Conservation (phyloP, 768 basidiomycete species). For the Tulasnella sp. region DNA sequence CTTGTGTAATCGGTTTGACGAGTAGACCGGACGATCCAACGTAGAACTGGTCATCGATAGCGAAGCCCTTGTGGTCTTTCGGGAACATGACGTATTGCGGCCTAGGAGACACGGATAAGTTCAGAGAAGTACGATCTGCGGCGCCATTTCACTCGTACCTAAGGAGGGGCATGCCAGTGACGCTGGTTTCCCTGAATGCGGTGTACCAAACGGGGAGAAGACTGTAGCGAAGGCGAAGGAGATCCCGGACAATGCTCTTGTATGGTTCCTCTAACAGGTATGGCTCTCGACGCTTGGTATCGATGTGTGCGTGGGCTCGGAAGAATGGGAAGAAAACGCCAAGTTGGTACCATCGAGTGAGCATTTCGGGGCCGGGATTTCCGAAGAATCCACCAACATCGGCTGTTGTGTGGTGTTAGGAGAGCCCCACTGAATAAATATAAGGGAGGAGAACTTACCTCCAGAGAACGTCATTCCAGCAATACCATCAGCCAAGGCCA, state of each 20-base stretch:
- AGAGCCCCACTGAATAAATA: background rate
- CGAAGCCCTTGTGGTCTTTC: slow-evolving; percentile 77
- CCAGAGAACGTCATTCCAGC: slow-evolving; percentile 90
- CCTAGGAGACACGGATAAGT: slow-evolving; percentile 43
- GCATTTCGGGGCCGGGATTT: slow-evolving; percentile 90
- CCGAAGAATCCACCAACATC: slow-evolving; percentile 99
- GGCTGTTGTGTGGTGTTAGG: slow-evolving; percentile 49
- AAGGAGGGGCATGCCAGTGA: slow-evolving; percentile 76
- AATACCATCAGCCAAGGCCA: slow-evolving; percentile 84
- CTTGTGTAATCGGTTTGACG: slow-evolving; percentile 82
- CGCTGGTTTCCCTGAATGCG: slow-evolving; percentile 85
- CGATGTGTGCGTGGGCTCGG: slow-evolving; percentile 96
- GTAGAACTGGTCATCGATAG: slow-evolving; percentile 91
- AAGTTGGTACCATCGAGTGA: slow-evolving; percentile 95
- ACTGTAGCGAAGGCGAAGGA: slow-evolving; percentile 75
- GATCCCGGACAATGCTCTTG: slow-evolving; percentile 73
- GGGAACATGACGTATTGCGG: slow-evolving; percentile 98
- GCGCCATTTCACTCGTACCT: slow-evolving; percentile 50
- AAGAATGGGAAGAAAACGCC: slow-evolving; percentile 96
- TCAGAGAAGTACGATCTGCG: background rate
- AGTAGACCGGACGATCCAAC: slow-evolving; percentile 84
- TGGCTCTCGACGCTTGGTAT: slow-evolving; percentile 95
- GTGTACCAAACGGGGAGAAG: slow-evolving; percentile 96
- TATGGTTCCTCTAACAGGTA: slow-evolving; percentile 88
- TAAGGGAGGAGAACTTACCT: slow-evolving; percentile 52